Evolutionary conservation across 305 asterid species (phyloP).

Genomic region (Plantago coronopus): DNA sequence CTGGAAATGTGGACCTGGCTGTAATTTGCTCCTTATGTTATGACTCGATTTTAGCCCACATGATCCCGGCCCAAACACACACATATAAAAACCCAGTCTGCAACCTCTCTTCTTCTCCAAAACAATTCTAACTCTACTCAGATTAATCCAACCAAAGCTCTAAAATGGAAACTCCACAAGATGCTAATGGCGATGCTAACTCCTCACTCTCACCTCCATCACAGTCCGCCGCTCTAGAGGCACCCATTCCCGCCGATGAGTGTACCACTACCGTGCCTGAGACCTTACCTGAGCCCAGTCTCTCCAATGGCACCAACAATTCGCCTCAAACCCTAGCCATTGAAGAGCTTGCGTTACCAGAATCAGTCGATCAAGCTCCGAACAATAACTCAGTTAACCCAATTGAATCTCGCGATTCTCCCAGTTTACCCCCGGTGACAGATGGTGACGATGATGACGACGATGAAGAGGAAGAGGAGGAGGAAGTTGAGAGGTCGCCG

Average conservation of each 20-base stretch:
- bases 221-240: not conserved
- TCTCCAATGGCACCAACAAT: slow-evolving; percentile 20
- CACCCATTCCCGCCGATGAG: slow-evolving; percentile 7
- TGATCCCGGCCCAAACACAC: no score
- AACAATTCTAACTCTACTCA: no score
- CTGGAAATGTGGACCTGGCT: no score
- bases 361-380: no score
- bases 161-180: slow-evolving; percentile 32
- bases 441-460: slow-evolving; percentile 1
- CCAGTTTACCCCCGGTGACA: slow-evolving; percentile 11
- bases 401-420: slow-evolving; percentile 13
- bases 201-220: slow-evolving; percentile 22
- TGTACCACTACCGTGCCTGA: not conserved
- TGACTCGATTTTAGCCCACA: no score
- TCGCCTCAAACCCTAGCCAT: slow-evolving; percentile 19
- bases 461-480: slow-evolving; percentile 20
- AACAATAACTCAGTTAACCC: slow-evolving; percentile 14
- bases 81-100: no score
- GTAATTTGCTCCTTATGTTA: no score
- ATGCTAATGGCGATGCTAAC: slow-evolving; percentile 27
- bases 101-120: no score
- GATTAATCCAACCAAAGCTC: not conserved
- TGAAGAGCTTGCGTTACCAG: slow-evolving; percentile 16
- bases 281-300: slow-evolving; percentile 8
- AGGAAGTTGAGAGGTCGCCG: slow-evolving; percentile 25